Conservation (phyloP, 1,284 basidiomycete genomes). For the Ceratobasidium sp. region DNA sequence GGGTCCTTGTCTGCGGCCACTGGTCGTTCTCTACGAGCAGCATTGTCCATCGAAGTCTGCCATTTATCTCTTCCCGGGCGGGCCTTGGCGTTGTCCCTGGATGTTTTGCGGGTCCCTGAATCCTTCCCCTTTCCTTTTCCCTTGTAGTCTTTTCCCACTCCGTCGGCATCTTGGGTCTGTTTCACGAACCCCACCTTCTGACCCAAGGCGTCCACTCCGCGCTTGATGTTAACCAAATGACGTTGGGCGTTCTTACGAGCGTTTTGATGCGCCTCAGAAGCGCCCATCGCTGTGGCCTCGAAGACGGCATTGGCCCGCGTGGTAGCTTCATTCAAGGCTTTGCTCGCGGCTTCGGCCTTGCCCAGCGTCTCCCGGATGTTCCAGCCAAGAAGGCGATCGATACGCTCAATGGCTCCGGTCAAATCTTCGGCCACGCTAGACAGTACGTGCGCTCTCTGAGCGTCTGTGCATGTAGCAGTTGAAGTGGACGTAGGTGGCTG, state of each 20-base stretch:
- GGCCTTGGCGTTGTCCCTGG: background rate
- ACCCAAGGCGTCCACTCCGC: slow-evolving; percentile 5
- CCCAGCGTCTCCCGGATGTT: slow-evolving; percentile 14
- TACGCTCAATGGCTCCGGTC: background rate
- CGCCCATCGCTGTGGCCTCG: background rate
- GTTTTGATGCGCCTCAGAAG: background rate
- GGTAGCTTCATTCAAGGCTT: background rate
- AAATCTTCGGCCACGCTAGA: slow-evolving; percentile 17
- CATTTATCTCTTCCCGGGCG: slow-evolving; percentile 22
- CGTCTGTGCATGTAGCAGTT: background rate
- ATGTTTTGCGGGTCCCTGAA: background rate
- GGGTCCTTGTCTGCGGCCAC: background rate
- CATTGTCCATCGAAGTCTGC: slow-evolving; percentile 13
- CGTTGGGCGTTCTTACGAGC: slow-evolving; percentile 13
- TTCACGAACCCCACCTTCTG: background rate
- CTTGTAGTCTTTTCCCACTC: background rate
- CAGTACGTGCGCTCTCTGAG: background rate
- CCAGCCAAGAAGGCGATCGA: slow-evolving; percentile 13
- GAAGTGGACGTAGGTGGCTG: background rate
- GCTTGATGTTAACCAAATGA: slow-evolving; percentile 9
- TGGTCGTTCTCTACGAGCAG: background rate
- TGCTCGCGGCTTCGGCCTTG: slow-evolving; percentile 3
- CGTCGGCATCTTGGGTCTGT: background rate
- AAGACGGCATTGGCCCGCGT: background rate
- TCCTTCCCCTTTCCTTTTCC: background rate